Evolutionary conservation across 768 basidiomycete genomes (phyloP).

Genomic region (Chiua virens): DNA sequence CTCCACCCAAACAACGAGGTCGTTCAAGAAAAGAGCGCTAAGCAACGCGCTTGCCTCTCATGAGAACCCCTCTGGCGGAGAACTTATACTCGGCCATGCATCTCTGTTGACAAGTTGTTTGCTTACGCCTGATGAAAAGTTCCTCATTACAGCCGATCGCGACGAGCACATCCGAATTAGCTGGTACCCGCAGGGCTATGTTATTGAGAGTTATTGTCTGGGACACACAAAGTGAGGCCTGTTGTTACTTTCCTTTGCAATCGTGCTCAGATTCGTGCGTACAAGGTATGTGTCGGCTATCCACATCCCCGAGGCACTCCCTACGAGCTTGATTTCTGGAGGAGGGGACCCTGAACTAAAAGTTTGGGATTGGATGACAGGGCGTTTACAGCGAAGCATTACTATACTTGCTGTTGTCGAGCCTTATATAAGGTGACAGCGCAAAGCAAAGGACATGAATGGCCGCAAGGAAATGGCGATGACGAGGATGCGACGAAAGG

Average conservation of each 20-base stretch:
- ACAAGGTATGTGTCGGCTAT: conserved; percentile 81
- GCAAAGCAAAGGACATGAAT: conserved; percentile 27
- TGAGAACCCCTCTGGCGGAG: conserved; percentile 67
- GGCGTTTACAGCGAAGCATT: conserved; percentile 52
- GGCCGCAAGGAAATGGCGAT: conserved; percentile 32
- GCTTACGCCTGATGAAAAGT: conserved; percentile 64
- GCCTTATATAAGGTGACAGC: conserved; percentile 45
- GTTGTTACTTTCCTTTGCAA: background rate
- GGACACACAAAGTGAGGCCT: conserved; percentile 73
- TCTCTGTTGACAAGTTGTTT: conserved; percentile 78
- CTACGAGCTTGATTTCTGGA: conserved; percentile 67
- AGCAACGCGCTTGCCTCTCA: conserved; percentile 50
- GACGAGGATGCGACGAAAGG: conserved; percentile 13
- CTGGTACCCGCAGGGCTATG: conserved; percentile 83
- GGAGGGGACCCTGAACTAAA: conserved; percentile 82
- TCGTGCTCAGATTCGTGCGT: background rate
- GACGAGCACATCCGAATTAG: conserved; percentile 96
- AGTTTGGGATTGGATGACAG: conserved; percentile 79
- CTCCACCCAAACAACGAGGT: conserved; percentile 35
- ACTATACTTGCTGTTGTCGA: conserved; percentile 47
- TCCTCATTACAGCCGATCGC: conserved; percentile 86
- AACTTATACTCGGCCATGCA: conserved; percentile 82
- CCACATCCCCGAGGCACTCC: conserved; percentile 55
- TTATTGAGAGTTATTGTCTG: conserved; percentile 84
- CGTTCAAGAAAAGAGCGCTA: conserved; percentile 27